Conservation (phyloP, 108 stramenopile genomes). For the Nannochloropsis oceanica region DNA sequence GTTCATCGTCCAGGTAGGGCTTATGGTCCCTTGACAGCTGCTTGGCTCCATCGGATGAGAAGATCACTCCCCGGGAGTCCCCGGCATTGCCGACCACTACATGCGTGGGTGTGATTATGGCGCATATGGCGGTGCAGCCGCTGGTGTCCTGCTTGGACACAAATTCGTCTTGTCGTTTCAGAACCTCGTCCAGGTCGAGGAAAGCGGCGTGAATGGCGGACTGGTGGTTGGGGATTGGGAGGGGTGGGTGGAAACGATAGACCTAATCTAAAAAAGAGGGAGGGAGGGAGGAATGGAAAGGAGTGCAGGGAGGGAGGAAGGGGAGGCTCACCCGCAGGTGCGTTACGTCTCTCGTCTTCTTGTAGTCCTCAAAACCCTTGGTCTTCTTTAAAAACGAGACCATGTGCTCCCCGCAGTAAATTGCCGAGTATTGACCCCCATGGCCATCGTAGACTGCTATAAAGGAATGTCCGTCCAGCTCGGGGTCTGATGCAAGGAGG, state of each 20-base stretch:
- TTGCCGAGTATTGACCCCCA: slow-evolving; percentile 12
- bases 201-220: slow-evolving; percentile 20
- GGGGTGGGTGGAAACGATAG: background rate
- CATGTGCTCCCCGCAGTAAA: slow-evolving; percentile 12
- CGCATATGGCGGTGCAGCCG: slow-evolving; percentile 29
- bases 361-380: slow-evolving; percentile 6
- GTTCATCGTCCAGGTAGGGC: slow-evolving; percentile 30
- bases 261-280: too few species aligned
- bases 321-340: slow-evolving; percentile 13
- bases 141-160: slow-evolving; percentile 6
- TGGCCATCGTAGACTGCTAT: slow-evolving; percentile 39
- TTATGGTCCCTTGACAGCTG: slow-evolving; percentile 29
- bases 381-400: slow-evolving; percentile 20
- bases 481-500: background rate
- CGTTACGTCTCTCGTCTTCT: slow-evolving; percentile 1
- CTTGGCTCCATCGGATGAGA: background rate
- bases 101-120: slow-evolving; percentile 31
- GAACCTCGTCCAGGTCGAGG: slow-evolving; percentile 7
- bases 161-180: background rate
- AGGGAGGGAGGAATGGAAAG: too few species aligned
- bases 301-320: background rate
- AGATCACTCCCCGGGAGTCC: slow-evolving; percentile 31
- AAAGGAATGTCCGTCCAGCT: slow-evolving; percentile 24
- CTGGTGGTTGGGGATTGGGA: background rate
- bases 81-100: slow-evolving; percentile 34